phyloP scores from a whole-genome alignment of 371 early-diverging fungal species.

The Chytridiales sp. region DNA sequence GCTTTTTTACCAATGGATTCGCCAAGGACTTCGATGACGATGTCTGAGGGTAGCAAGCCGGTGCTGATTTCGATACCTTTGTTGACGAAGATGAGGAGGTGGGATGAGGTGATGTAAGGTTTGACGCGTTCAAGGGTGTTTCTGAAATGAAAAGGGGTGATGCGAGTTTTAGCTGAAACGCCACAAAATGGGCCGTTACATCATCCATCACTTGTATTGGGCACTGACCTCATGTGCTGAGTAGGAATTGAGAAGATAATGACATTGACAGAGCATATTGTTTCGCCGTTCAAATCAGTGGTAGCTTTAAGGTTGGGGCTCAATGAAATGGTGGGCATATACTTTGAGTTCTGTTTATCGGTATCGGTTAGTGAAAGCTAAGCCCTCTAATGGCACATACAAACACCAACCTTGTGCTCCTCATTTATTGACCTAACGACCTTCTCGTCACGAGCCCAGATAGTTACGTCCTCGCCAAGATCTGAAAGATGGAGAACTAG shows the following conservation, averaged over 20 bases:
- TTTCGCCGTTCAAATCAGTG: slow-evolving; percentile 19
- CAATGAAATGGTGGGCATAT: slow-evolving; percentile 21
- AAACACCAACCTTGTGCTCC: slow-evolving; percentile 14
- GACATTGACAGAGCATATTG: slow-evolving; percentile 34
- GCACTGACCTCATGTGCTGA: slow-evolving; percentile 43
- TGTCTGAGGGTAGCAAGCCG: slow-evolving; percentile 40
- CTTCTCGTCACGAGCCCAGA: slow-evolving; percentile 43
- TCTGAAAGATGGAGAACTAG: slow-evolving; percentile 9
- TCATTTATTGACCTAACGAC: slow-evolving; percentile 43
- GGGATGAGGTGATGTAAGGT: slow-evolving; percentile 24
- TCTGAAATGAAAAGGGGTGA: too few relatives aligned
- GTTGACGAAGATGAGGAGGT: slow-evolving; percentile 50
- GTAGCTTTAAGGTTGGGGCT: slow-evolving; percentile 36
- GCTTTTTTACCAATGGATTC: slow-evolving; percentile 30
- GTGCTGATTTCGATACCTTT: slow-evolving; percentile 49
- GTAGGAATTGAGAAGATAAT: slow-evolving; percentile 50
- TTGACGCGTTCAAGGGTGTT: slow-evolving; percentile 32
- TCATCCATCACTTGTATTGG: too few relatives aligned
- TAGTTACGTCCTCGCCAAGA: slow-evolving; percentile 35
- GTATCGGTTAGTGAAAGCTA: not conserved
- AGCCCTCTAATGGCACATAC: not conserved
- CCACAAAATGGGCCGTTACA: too few relatives aligned
- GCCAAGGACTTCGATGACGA: slow-evolving; percentile 41
- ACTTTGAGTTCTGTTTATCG: not conserved
- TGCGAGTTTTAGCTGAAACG: too few relatives aligned